Evolutionary conservation across 139 green algal genomes (phyloP), one percentile per base, ranked within the genome.

Genomic region (Chlamydomonas urium): DNA sequence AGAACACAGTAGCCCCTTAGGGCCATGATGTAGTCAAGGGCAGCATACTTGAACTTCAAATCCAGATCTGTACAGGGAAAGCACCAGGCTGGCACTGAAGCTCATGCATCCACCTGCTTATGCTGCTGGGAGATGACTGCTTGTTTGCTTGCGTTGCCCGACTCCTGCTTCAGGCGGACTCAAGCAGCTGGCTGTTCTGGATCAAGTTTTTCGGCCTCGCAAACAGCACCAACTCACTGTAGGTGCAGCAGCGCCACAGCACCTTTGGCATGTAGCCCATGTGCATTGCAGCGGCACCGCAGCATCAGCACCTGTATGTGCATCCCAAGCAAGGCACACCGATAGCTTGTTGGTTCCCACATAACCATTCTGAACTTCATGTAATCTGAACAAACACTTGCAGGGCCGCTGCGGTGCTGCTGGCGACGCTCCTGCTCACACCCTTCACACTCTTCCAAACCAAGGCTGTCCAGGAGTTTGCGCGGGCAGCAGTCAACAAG

Each of bases 171-270:
- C n/a, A n/a, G n/a, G n/a, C 53, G 53, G 23, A 62, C 23, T 62
- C 53, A 17, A 17, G 24, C 53, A 35, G 23, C 23, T 31, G 17
- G 19, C 53, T 62, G 23, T 62, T 62, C 53, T 62, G 53, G 53
- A 10, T 62, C 19, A 62, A 62, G 53, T 34, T 62, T 17, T 62
- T 62, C 23, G 53, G 53, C 23, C 53, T 62, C 19, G n/a, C 53
- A 32, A 62, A 50, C 42, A 14, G 14, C 10, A 8, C 8, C 10
- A 50, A 8, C 42, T 8, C 42, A 50, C 8, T 14, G 42, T 50
- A 50, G 14, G 42, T 50, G n/a, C n/a, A n/a, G n/a, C n/a, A n/a
- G n/a, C n/a, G n/a, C n/a, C n/a, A n/a, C n/a, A n/a, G n/a, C n/a
- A n/a, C n/a, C n/a, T n/a, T n/a, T n/a, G n/a, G n/a, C n/a, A n/a